Evolutionary conservation across 805 yeast species (phyloP).

Genomic region (Zygoascus biomembranicola): DNA sequence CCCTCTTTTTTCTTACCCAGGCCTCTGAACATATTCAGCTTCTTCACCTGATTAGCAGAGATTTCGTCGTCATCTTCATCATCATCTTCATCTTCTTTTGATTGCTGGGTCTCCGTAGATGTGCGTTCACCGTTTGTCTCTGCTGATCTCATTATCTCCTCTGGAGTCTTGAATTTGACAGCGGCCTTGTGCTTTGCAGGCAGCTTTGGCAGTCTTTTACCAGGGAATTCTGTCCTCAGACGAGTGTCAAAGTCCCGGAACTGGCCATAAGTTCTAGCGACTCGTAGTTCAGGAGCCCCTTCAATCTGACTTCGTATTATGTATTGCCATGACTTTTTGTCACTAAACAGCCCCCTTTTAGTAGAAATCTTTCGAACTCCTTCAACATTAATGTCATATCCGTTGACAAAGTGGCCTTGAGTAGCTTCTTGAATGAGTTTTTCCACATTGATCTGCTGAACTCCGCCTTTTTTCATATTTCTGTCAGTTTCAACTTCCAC

Average conservation of each 20-base stretch:
- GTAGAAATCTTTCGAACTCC: conserved; percentile 43
- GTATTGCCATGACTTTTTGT: conserved; percentile 26
- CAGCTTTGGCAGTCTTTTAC: conserved; percentile 49
- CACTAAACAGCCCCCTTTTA: conserved; percentile 18
- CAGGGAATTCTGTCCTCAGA: conserved; percentile 54
- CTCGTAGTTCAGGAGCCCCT: conserved; percentile 34
- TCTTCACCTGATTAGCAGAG: neutral
- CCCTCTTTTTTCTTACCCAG: neutral
- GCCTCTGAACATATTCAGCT: neutral
- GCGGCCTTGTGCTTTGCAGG: conserved; percentile 44
- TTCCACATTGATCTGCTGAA: conserved; percentile 14
- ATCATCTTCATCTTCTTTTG: conserved; percentile 3
- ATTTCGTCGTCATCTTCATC: conserved; percentile 12
- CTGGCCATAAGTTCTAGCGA: conserved; percentile 58
- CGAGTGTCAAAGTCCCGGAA: conserved; percentile 49
- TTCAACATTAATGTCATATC: conserved; percentile 54
- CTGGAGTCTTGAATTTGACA: conserved; percentile 17
- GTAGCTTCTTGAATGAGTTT: conserved; percentile 16
- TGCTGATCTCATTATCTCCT: neutral
- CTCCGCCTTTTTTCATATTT: conserved; percentile 15
- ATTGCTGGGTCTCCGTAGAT: neutral
- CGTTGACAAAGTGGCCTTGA: conserved; percentile 37
- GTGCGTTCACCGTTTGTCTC: neutral
- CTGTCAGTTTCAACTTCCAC: conserved; percentile 15
- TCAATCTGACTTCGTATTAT: conserved; percentile 22